Evolutionary conservation across 768 basidiomycete species (phyloP).

Genomic region (Russula brevipes): DNA sequence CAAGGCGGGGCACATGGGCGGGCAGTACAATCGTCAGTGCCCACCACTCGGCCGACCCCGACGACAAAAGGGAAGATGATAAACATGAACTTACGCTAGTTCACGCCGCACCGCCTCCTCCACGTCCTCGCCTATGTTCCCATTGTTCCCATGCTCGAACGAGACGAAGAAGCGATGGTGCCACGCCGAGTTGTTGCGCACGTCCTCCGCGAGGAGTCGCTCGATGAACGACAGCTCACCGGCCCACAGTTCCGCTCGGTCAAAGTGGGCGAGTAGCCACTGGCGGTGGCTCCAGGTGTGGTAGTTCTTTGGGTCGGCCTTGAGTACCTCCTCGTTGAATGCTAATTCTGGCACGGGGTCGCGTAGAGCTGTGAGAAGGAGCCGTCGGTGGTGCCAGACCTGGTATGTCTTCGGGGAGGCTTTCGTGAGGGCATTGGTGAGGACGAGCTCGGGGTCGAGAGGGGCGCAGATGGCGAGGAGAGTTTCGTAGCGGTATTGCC

Average conservation of each 20-base stretch:
- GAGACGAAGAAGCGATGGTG: constrained; percentile 91
- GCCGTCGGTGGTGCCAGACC: constrained; percentile 91
- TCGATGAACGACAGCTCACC: constrained; percentile 75
- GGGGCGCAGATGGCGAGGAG: constrained; percentile 61
- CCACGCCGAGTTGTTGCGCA: constrained; percentile 98
- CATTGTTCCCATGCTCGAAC: constrained; percentile 58
- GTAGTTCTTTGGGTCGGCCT: constrained; percentile 89
- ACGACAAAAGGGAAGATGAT: background rate
- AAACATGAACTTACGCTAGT: constrained; percentile 53
- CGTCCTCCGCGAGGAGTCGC: constrained; percentile 61
- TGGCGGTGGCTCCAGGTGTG: constrained; percentile 99
- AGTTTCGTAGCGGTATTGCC: constrained; percentile 94
- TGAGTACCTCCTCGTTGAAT: constrained; percentile 71
- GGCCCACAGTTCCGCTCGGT: constrained; percentile 63
- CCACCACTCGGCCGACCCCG: background rate
- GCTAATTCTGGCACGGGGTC: constrained; percentile 62
- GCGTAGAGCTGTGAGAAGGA: constrained; percentile 56
- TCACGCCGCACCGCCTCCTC: constrained; percentile 62
- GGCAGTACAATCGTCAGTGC: constrained; percentile 3
- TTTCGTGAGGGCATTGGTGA: constrained; percentile 86
- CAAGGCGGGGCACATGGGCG: background rate
- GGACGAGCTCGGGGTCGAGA: constrained; percentile 67
- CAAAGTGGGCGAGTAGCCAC: constrained; percentile 86
- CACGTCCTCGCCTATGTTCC: constrained; percentile 53
- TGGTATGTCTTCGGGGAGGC: constrained; percentile 92